Percentiles rank a stretch among this genome's conserved stretches.
Evolutionary conservation across 1,139 yeast genomes (phyloP).

Genomic region (Taiozyma sp.): DNA sequence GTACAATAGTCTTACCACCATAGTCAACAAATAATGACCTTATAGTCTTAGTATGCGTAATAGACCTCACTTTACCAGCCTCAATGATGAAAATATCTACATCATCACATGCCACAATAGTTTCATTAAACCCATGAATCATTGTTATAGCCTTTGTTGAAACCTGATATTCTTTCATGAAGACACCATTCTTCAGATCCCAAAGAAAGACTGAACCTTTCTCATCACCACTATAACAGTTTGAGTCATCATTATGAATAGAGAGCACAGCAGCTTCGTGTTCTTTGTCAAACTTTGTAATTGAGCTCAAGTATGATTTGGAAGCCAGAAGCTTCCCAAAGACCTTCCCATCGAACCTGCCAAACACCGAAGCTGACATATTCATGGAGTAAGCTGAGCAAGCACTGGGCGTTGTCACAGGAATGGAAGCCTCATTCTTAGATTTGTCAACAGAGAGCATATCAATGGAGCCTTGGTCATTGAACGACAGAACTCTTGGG

Average conservation of each 20-base stretch:
- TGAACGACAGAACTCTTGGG: constrained; percentile 29
- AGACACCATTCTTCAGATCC: constrained; percentile 20
- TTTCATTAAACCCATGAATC: constrained; percentile 22
- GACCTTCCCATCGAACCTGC: constrained; percentile 41
- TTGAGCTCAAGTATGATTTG: constrained; percentile 32
- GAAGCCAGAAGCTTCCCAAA: constrained; percentile 34
- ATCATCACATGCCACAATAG: constrained; percentile 26
- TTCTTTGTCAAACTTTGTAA: constrained; percentile 28
- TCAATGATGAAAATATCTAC: constrained; percentile 12
- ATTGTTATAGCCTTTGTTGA: constrained; percentile 22
- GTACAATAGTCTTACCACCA: constrained; percentile 36
- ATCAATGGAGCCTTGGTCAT: constrained; percentile 32
- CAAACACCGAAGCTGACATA: constrained; percentile 34
- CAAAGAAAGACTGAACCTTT: constrained; percentile 36
- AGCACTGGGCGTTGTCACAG: constrained; percentile 34
- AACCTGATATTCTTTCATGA: constrained; percentile 17
- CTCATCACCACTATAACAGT: constrained; percentile 38
- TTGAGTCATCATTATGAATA: constrained; percentile 27
- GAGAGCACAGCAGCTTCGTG: constrained; percentile 34
- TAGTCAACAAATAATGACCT: constrained; percentile 41
- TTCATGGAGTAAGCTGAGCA: constrained; percentile 32
- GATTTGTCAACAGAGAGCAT: constrained; percentile 28
- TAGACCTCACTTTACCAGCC: background rate
- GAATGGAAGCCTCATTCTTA: constrained; percentile 24
- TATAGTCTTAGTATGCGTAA: background rate